Conservation (phyloP, 2,329 filamentous ascomycete genomes). For the Gnomoniopsis sp. region DNA sequence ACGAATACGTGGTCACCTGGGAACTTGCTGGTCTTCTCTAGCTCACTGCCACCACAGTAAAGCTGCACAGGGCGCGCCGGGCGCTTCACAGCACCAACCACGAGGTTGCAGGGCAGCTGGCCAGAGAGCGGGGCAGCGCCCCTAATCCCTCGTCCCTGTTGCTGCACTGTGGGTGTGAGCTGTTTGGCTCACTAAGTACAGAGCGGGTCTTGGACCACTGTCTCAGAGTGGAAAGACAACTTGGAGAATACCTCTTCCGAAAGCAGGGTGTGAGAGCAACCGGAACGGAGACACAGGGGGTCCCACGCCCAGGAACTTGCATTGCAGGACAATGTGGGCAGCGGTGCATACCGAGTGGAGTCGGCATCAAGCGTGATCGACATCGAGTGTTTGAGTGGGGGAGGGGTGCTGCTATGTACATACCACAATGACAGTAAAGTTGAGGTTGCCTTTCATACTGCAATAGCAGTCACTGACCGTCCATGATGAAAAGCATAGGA, state of each 20-base stretch:
- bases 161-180: neutral
- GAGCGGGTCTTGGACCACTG: constrained; percentile 1
- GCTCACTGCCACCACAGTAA: neutral
- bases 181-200: neutral
- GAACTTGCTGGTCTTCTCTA: neutral
- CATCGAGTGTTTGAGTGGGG: neutral
- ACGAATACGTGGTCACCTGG: constrained; percentile 7
- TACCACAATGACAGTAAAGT: neutral
- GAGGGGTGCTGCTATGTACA: neutral
- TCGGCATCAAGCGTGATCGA: neutral
- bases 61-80: neutral
- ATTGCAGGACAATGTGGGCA: neutral
- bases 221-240: constrained; percentile 4
- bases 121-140: neutral
- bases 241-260: neutral
- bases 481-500: too few relatives aligned
- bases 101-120: constrained; percentile 8
- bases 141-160: constrained; percentile 1
- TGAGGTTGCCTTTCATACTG: neutral
- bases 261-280: neutral
- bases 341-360: neutral
- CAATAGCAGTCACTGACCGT: neutral
- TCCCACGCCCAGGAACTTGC: neutral
- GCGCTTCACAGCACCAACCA: constrained; percentile 1
- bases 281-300: neutral